A percentile compares a stretch with the other conserved stretches of the same genome.
Evolutionary conservation across 805 yeast species (phyloP).

Genomic region (Nakazawaea wyomingensis): DNA sequence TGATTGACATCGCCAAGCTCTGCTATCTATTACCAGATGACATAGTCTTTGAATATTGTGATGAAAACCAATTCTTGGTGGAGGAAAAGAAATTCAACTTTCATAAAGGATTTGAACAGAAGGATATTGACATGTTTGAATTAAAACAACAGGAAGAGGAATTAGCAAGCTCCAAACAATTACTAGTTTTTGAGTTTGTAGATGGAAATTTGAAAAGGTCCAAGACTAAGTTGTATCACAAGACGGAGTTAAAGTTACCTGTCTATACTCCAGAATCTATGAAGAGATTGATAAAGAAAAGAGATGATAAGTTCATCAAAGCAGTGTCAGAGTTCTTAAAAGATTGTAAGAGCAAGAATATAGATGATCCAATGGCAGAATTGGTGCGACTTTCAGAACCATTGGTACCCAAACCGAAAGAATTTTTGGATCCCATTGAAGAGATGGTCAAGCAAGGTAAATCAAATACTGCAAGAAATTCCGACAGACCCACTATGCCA

Average conservation of each 20-base stretch:
- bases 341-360: constrained; percentile 23
- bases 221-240: constrained; percentile 38
- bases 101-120: constrained; percentile 50
- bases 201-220: constrained; percentile 56
- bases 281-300: constrained; percentile 50
- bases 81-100: constrained; percentile 38
- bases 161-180: constrained; percentile 34
- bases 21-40: constrained; percentile 62
- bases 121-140: constrained; percentile 47
- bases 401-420: constrained; percentile 43
- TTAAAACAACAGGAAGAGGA: constrained; percentile 33
- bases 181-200: constrained; percentile 69
- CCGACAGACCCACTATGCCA: constrained; percentile 38
- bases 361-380: constrained; percentile 35
- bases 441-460: constrained; percentile 37
- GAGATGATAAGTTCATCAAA: constrained; percentile 47
- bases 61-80: constrained; percentile 57
- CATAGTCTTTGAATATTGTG: constrained; percentile 68
- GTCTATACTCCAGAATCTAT: constrained; percentile 52
- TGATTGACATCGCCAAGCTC: constrained; percentile 60
- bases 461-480: constrained; percentile 9
- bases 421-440: constrained; percentile 57
- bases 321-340: constrained; percentile 33
- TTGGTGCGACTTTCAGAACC: constrained; percentile 31
- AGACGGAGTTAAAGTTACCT: constrained; percentile 43